These are phyloP conservation scores for Cylindrotheca closterium DNA, from an alignment of 108 stramenopile genomes.

Conservation along the genomic window DNA sequence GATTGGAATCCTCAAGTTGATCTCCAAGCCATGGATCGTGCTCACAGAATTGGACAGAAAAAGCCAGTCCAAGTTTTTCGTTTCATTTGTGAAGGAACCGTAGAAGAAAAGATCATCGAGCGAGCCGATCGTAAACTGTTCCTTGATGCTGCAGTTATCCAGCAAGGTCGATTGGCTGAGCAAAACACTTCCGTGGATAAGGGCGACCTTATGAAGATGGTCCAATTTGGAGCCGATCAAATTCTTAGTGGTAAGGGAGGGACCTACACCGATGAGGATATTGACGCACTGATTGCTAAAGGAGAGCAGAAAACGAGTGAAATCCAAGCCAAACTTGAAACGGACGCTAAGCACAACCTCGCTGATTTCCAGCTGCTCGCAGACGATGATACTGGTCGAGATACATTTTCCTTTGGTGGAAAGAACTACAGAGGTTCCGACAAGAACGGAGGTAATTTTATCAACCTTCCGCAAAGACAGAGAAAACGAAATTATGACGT, in stretches of 20 bases:
- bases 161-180: constrained; percentile 94
- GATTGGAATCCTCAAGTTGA: constrained; percentile 86
- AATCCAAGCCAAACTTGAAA: constrained; percentile 88
- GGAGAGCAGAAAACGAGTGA: constrained; percentile 90
- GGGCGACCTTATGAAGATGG: constrained; percentile 98
- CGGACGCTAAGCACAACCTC: constrained; percentile 94
- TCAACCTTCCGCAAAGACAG: constrained; percentile 95
- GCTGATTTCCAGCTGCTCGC: constrained; percentile 90
- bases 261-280: constrained; percentile 94
- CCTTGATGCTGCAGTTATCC: constrained; percentile 98
- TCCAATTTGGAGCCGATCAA: constrained; percentile 97
- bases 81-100: constrained; percentile 95
- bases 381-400: constrained; percentile 75
- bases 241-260: constrained; percentile 86
- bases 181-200: constrained; percentile 86
- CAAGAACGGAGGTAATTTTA: constrained; percentile 76
- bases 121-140: constrained; percentile 98
- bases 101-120: constrained; percentile 99
- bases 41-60: constrained; percentile 96
- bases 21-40: constrained; percentile 95
- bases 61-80: constrained; percentile 99
- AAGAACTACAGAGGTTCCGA: constrained; percentile 84
- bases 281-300: constrained; percentile 94
- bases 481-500: constrained; percentile 98
- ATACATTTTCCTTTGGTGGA: constrained; percentile 90